phyloP scores from a whole-genome alignment of 305 asterid species.

The Salvia sclarea region DNA sequence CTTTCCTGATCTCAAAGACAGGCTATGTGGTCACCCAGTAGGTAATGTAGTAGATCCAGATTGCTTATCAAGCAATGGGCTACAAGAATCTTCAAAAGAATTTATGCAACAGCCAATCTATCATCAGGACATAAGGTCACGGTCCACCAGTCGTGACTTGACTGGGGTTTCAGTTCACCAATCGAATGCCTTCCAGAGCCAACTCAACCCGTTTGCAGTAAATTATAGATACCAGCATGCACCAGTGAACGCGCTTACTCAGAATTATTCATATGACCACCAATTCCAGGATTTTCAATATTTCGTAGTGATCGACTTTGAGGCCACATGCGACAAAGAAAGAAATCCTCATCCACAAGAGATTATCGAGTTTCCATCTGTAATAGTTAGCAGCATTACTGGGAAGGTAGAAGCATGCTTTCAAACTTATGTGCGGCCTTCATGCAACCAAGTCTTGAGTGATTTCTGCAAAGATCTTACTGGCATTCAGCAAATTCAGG shows the following conservation, averaged over 20 bases:
- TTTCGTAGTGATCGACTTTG: conserved; percentile 86
- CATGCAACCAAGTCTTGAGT: conserved; percentile 68
- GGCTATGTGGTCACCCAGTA: conserved; percentile 43
- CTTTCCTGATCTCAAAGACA: conserved; percentile 49
- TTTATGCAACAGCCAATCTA: conserved; percentile 38
- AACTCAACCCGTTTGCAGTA: conserved; percentile 51
- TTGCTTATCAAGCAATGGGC: conserved; percentile 40
- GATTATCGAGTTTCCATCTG: conserved; percentile 93
- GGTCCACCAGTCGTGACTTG: conserved; percentile 56
- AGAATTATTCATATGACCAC: conserved; percentile 47
- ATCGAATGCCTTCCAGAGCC: conserved; percentile 55
- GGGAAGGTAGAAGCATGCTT: conserved; percentile 80
- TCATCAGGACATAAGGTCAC: conserved; percentile 48
- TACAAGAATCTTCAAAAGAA: conserved; percentile 48
- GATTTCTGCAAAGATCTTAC: conserved; percentile 93
- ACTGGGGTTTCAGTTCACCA: conserved; percentile 40
- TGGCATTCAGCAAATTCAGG: conserved; percentile 93
- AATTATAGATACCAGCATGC: conserved; percentile 56
- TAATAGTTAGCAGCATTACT: conserved; percentile 67
- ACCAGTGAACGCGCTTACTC: conserved; percentile 50
- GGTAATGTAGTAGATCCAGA: conserved; percentile 36
- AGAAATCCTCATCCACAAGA: conserved; percentile 80
- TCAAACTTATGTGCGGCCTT: conserved; percentile 83
- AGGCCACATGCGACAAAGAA: conserved; percentile 89
- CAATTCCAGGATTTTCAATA: conserved; percentile 69